Conservation (phyloP, 164 flowering plant species). For the Macadamia tetraphylla region DNA sequence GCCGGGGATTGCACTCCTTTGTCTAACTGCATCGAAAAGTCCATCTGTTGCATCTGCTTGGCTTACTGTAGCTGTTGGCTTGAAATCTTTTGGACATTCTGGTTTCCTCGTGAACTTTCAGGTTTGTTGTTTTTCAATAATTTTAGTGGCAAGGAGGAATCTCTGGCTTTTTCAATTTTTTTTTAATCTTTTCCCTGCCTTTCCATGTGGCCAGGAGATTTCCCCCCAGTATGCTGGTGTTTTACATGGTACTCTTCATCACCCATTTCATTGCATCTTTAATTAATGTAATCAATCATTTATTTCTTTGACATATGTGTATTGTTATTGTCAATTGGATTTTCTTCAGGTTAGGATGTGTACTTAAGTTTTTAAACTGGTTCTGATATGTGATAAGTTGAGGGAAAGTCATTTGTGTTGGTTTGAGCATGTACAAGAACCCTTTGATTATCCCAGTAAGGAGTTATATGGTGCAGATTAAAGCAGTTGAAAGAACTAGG, state of each 20-base stretch:
- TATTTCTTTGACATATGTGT: neutral
- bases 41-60: constrained; percentile 80
- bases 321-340: too few relatives aligned
- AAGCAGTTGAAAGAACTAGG: too few relatives aligned
- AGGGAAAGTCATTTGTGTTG: too few relatives aligned
- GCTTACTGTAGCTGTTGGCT: constrained; percentile 84
- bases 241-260: constrained; percentile 55
- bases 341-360: too few relatives aligned
- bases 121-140: constrained; percentile 35
- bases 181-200: constrained; percentile 10
- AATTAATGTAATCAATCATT: neutral
- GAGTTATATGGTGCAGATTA: too few relatives aligned
- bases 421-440: too few relatives aligned
- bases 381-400: too few relatives aligned
- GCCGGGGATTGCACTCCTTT: constrained; percentile 73
- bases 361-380: too few relatives aligned
- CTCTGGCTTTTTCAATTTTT: neutral
- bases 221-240: constrained; percentile 93
- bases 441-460: too few relatives aligned
- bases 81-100: constrained; percentile 87
- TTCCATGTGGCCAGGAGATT: constrained; percentile 60
- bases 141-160: neutral
- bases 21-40: constrained; percentile 56
- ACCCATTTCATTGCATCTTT: neutral
- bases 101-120: constrained; percentile 97